Evolutionary conservation across 345 rosid species (phyloP), one percentile per base, ranked within the genome.

Genomic region (Camelina hispida): DNA sequence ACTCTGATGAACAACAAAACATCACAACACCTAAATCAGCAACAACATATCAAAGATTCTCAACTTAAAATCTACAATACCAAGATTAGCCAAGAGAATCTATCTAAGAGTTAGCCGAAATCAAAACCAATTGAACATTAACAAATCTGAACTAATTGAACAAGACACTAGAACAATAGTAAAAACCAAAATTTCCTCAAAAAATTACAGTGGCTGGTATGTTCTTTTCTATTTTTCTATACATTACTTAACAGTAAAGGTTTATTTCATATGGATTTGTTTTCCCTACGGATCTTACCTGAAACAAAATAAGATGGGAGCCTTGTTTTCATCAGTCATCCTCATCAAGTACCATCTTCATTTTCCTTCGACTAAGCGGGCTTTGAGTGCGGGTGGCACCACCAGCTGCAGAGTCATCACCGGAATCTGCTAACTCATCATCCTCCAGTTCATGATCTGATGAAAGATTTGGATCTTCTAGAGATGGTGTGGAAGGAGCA

Each of bases 311-410:
- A 64, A 46, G 50, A 15, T 13, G 15, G 22, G 25, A 9, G 32
- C 16, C 2, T 12, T 52, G 15, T 25, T 32, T 63, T 65, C 51
- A 59, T 80, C 71, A 85, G 57, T 92, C 96, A 72, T 90, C 92
- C 35, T 78, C 78, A 38, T 88, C 97, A 62, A 88, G 62, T 34
- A 87, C 84, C 84, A 90, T 81, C 80, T 88, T 85, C 82, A 82
- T 3, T 68, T 84, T 89, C 74, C 95, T 85, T 68, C 86, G 83
- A 57, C 65, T 60, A 35, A 72, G 71, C 42, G 85, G 75, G 66
- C 77, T 78, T 73, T 63, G 81, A 67, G 64, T 66, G 6, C 64
- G 18, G 25, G 71, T 42, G 10, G 64, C 76, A 60, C 50, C 84
- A 48, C 65, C 76, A 68, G 85, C 87, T 54, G 76, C 91, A 75